phyloP scores from a whole-genome alignment of 1,284 basidiomycete genomes.

The Ceratobasidium sp. region DNA sequence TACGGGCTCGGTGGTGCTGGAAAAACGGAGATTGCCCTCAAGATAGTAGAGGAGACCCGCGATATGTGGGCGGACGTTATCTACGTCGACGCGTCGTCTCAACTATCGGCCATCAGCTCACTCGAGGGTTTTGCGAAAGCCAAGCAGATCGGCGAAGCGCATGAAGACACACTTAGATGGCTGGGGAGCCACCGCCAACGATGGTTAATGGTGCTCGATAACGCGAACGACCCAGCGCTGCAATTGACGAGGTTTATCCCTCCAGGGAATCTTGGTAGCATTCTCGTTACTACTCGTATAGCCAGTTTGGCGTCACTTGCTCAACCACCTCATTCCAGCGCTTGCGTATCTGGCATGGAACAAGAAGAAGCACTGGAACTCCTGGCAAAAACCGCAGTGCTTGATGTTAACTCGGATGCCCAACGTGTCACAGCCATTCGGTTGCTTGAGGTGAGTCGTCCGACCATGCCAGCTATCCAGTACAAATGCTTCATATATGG shows the following conservation, averaged over 20 bases:
- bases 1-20: constrained; percentile 10
- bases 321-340: not conserved
- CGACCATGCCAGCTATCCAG: not conserved
- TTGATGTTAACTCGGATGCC: too few relatives aligned
- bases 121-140: not conserved
- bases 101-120: too few relatives aligned
- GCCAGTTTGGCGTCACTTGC: not conserved
- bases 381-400: constrained; percentile 11
- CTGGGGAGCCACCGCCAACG: not conserved
- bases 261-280: not conserved
- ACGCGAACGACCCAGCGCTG: constrained; percentile 9
- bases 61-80: constrained; percentile 6
- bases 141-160: not conserved
- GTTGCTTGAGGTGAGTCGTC: not conserved
- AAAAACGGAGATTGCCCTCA: constrained; percentile 8
- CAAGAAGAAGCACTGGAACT: constrained; percentile 1
- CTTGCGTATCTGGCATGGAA: constrained; percentile 2
- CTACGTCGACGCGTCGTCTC: constrained; percentile 19
- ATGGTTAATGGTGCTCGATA: constrained; percentile 33
- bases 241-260: constrained; percentile 7
- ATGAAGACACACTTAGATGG: not conserved
- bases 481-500: too few relatives aligned
- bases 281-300: constrained; percentile 29
- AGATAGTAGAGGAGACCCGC: not conserved
- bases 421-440: not conserved